These are phyloP conservation scores for Petunia axillaris DNA, from an alignment of 257 asterid species.

Conservation along the genomic window DNA sequence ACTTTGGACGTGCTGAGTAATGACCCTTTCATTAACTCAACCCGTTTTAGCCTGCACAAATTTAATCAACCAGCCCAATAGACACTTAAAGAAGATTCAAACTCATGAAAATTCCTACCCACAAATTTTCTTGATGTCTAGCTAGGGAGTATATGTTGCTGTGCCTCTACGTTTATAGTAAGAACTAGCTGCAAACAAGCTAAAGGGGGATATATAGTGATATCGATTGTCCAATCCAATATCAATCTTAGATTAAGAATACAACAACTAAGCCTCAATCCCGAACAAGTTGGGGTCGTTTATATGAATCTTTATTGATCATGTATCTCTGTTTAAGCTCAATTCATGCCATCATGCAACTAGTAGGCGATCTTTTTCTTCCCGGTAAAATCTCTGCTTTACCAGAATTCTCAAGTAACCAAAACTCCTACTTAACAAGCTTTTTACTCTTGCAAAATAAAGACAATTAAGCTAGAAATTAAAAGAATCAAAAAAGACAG, in stretches of 20 bases:
- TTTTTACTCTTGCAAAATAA: not conserved
- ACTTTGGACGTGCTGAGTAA: not conserved
- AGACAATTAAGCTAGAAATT: not conserved
- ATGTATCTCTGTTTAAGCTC: no score
- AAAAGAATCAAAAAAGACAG: not conserved
- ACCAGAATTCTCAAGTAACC: not conserved
- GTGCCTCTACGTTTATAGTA: not conserved
- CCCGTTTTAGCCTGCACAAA: not conserved
- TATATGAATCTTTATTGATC: no score
- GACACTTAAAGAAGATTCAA: constrained; percentile 9
- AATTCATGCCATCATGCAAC: no score
- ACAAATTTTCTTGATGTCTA: not conserved
- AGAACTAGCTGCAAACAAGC: not conserved
- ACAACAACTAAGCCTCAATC: no score
- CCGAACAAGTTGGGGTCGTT: no score
- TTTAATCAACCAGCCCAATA: not conserved
- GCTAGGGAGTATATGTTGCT: not conserved
- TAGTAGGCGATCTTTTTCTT: no score
- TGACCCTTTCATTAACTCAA: constrained; percentile 10
- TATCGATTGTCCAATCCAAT: no score
- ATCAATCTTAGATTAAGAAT: not conserved
- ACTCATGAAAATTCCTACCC: not conserved
- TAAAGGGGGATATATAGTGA: not conserved
- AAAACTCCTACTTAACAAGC: not conserved
- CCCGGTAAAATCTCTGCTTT: not conserved